Evolutionary conservation across 2,329 filamentous ascomycete genomes (phyloP).

Genomic region (Beauveria bassiana): DNA sequence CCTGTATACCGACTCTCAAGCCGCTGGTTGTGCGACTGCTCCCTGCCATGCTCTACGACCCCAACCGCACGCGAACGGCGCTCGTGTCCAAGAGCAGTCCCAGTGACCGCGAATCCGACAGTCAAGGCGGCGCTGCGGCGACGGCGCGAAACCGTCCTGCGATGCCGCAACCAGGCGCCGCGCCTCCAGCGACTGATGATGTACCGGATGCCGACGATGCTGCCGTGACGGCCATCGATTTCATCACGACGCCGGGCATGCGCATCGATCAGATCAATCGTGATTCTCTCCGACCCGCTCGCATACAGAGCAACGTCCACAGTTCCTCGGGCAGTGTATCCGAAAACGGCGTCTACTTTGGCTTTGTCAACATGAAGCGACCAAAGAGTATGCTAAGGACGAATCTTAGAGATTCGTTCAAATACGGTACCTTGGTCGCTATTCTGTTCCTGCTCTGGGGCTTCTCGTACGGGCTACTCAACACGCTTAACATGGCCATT

Average conservation of each 20-base stretch:
- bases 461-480: conserved; percentile 79
- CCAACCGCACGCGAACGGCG: conserved; percentile 32
- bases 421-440: conserved; percentile 67
- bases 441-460: conserved; percentile 86
- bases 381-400: conserved; percentile 65
- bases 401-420: conserved; percentile 56
- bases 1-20: conserved; percentile 87
- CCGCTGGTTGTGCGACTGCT: conserved; percentile 64
- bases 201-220: conserved; percentile 19
- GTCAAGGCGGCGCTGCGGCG: neutral
- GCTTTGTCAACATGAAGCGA: conserved; percentile 63
- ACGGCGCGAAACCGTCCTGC: conserved; percentile 1
- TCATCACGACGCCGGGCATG: conserved; percentile 37
- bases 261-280: conserved; percentile 1
- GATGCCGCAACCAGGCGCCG: neutral
- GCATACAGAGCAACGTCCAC: conserved; percentile 24
- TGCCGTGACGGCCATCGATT: conserved; percentile 34
- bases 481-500: conserved; percentile 69
- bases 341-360: conserved; percentile 56
- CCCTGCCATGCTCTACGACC: conserved; percentile 48
- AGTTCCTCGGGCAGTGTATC: conserved; percentile 27
- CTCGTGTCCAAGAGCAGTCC: conserved; percentile 21
- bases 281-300: conserved; percentile 1
- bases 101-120: conserved; percentile 21
- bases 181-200: conserved; percentile 8